Evolutionary conservation across 169 alveolate genomes (phyloP).

Genomic region (Cryptosporidium parvum): DNA sequence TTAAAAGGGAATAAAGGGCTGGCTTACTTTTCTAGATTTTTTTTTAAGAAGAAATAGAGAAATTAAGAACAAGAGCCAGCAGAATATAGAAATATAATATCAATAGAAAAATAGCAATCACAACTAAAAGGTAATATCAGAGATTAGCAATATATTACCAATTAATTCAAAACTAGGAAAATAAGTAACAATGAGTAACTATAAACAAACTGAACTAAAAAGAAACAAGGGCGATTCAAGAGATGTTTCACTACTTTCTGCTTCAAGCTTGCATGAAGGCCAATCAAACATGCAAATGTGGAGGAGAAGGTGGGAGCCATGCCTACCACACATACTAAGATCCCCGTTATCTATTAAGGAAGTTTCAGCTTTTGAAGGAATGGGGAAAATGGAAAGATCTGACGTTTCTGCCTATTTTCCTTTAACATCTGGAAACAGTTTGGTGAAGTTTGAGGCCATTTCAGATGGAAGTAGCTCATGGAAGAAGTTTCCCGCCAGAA

Average conservation of each 20-base stretch:
- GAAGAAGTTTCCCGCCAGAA: slow-evolving; percentile 62
- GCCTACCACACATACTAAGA: slow-evolving; percentile 51
- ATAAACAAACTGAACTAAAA: slow-evolving; percentile 36
- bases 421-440: background rate
- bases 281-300: slow-evolving; percentile 46
- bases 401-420: slow-evolving; percentile 62
- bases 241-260: slow-evolving; percentile 10
- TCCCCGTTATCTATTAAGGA: slow-evolving; percentile 38
- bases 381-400: background rate
- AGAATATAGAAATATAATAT: background rate
- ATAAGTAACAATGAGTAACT: background rate
- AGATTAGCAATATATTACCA: background rate
- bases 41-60: background rate
- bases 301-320: slow-evolving; percentile 58
- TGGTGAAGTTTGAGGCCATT: slow-evolving; percentile 49
- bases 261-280: slow-evolving; percentile 33
- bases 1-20: background rate
- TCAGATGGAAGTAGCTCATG: slow-evolving; percentile 56
- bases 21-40: background rate
- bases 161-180: background rate
- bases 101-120: background rate
- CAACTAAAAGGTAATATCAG: slow-evolving; percentile 3
- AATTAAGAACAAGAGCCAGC: background rate
- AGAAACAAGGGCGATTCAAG: slow-evolving; percentile 21
- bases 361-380: slow-evolving; percentile 22